Evolutionary conservation across 2,329 filamentous ascomycete genomes (phyloP).

Genomic region (Exophiala phaeomuriformis): DNA sequence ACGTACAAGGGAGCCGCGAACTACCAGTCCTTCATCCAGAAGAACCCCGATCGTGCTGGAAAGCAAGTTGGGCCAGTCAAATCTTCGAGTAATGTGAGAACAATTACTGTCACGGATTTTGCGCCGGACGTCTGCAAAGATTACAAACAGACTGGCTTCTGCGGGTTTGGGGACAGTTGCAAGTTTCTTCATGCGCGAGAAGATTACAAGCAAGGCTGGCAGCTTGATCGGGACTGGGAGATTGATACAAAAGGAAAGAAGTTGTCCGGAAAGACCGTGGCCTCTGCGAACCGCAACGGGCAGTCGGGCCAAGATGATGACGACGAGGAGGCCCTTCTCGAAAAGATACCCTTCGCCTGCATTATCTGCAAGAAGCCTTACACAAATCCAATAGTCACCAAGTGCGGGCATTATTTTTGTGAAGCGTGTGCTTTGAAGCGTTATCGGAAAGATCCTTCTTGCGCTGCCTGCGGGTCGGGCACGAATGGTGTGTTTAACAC

Average conservation of each 20-base stretch:
- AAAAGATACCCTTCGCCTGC: constrained; percentile 83
- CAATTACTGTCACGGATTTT: constrained; percentile 83
- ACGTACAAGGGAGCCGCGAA: constrained; percentile 71
- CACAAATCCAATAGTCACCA: constrained; percentile 72
- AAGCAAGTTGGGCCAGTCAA: constrained; percentile 78
- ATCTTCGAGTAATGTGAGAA: constrained; percentile 77
- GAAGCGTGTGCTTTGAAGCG: constrained; percentile 78
- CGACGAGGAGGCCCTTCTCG: constrained; percentile 46
- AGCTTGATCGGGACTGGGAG: constrained; percentile 92
- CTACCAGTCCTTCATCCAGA: constrained; percentile 67
- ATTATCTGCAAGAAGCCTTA: constrained; percentile 77
- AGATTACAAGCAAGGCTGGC: constrained; percentile 81
- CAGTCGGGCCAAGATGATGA: constrained; percentile 19
- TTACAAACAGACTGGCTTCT: constrained; percentile 72
- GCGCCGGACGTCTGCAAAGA: constrained; percentile 94
- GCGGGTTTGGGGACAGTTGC: constrained; percentile 60
- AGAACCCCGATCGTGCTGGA: constrained; percentile 63
- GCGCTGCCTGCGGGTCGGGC: constrained; percentile 74
- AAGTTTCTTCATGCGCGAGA: constrained; percentile 59
- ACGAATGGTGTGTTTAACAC: constrained; percentile 87
- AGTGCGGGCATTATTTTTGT: constrained; percentile 95
- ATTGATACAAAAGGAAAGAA: constrained; percentile 60
- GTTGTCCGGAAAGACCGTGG: constrained; percentile 42
- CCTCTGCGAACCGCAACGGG: constrained; percentile 42
- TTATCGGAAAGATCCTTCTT: constrained; percentile 79